A percentile compares a stretch with the other conserved stretches of the same genome.
Evolutionary conservation across 2,329 filamentous ascomycete species (phyloP).

Genomic region (Fusarium poae): DNA sequence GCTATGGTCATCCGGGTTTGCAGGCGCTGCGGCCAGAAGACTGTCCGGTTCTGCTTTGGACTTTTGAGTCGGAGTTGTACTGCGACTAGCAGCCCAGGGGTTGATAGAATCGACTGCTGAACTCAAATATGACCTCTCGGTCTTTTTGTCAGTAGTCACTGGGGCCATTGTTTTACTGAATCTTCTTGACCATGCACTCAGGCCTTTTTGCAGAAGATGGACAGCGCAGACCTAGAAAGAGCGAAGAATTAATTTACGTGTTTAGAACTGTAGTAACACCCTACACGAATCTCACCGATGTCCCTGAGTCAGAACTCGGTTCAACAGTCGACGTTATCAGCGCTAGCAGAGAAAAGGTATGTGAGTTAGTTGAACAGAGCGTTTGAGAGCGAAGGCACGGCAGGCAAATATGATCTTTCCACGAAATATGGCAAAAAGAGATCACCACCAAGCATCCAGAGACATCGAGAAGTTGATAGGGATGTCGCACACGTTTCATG

Average conservation of each 20-base stretch:
- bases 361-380: not conserved
- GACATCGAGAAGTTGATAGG: not conserved
- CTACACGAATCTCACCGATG: slow-evolving; percentile 6
- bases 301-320: not conserved
- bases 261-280: slow-evolving; percentile 17
- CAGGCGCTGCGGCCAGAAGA: slow-evolving; percentile 44
- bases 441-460: not conserved
- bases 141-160: slow-evolving; percentile 60
- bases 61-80: slow-evolving; percentile 60
- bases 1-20: slow-evolving; percentile 66
- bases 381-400: not conserved
- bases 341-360: not conserved
- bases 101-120: slow-evolving; percentile 73
- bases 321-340: not conserved
- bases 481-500: slow-evolving; percentile 28
- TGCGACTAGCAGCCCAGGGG: slow-evolving; percentile 67
- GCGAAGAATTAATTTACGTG: not conserved
- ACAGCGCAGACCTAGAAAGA: not conserved
- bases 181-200: slow-evolving; percentile 38
- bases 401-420: not conserved
- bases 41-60: slow-evolving; percentile 50
- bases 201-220: not conserved
- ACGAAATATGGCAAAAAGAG: not conserved
- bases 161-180: slow-evolving; percentile 55
- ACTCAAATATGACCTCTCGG: slow-evolving; percentile 70